A percentile compares a stretch with the other conserved stretches of the same genome.
Evolutionary conservation across 208 protist genomes (phyloP).

Genomic region (Porcisia hertigi): DNA sequence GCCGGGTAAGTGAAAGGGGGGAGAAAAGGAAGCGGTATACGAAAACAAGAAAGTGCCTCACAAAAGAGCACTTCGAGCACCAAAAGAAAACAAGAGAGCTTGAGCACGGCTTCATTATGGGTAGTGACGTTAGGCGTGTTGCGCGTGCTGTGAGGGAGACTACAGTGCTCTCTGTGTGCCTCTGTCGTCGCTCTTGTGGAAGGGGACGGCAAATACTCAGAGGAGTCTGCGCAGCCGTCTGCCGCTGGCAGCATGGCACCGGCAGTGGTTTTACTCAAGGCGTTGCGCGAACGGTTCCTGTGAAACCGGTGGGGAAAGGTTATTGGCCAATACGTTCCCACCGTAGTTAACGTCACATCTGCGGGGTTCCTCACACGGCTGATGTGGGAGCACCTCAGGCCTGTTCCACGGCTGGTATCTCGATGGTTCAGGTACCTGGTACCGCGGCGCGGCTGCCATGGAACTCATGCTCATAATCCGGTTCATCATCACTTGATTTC

Average conservation of each 20-base stretch:
- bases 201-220: not conserved
- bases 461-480: not conserved
- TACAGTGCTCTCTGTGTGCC: not conserved
- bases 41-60: not conserved
- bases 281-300: not conserved
- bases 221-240: not conserved
- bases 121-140: not conserved
- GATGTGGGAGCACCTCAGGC: not conserved
- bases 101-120: not conserved
- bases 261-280: not conserved
- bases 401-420: not conserved
- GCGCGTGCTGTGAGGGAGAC: not conserved
- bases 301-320: not conserved
- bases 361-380: not conserved
- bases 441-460: conserved; percentile 1
- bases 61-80: not conserved
- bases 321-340: not conserved
- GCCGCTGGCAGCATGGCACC: not conserved
- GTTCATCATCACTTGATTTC: not conserved
- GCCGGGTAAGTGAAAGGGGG: not conserved
- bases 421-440: conserved; percentile 1
- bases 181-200: not conserved
- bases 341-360: not conserved
- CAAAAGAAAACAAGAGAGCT: not conserved
- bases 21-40: not conserved